phyloP scores from a whole-genome alignment of 805 yeast genomes.

The Yarrowia sp. region DNA sequence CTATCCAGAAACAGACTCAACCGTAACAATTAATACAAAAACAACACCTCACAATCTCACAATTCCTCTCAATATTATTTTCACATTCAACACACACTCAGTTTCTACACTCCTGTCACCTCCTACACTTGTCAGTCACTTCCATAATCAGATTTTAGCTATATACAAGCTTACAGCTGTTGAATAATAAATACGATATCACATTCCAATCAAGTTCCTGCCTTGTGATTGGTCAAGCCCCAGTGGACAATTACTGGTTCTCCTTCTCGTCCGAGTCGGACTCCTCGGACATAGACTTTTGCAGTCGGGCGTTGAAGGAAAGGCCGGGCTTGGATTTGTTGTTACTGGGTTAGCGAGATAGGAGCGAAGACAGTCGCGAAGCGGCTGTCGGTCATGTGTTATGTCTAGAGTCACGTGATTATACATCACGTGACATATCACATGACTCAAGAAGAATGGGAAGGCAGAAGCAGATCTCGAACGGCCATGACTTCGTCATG shows the following conservation, averaged over 20 bases:
- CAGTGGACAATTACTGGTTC: constrained; percentile 2
- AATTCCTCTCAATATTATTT: not conserved
- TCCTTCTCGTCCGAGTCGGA: not conserved
- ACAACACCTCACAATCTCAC: no score
- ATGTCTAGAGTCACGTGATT: no score
- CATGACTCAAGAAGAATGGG: no score
- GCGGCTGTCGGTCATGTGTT: no score
- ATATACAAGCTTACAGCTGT: constrained; percentile 11
- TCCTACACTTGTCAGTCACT: no score
- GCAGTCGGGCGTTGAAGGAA: constrained; percentile 25
- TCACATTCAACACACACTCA: not conserved
- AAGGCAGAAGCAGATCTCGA: no score
- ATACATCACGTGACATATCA: no score
- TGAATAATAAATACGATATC: constrained; percentile 25
- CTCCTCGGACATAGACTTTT: constrained; percentile 17
- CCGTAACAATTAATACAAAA: no score
- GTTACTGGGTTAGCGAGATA: constrained; percentile 16
- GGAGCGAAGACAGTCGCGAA: no score
- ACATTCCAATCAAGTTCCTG: constrained; percentile 23
- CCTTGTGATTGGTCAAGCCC: constrained; percentile 17
- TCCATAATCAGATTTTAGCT: not conserved
- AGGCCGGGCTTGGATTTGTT: constrained; percentile 23
- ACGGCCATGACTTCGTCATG: no score
- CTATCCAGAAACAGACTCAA: no score
- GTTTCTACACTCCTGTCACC: no score